Evolutionary conservation across 371 early-diverging fungal genomes (phyloP).

Genomic region (Nosema muscidifuracis): DNA sequence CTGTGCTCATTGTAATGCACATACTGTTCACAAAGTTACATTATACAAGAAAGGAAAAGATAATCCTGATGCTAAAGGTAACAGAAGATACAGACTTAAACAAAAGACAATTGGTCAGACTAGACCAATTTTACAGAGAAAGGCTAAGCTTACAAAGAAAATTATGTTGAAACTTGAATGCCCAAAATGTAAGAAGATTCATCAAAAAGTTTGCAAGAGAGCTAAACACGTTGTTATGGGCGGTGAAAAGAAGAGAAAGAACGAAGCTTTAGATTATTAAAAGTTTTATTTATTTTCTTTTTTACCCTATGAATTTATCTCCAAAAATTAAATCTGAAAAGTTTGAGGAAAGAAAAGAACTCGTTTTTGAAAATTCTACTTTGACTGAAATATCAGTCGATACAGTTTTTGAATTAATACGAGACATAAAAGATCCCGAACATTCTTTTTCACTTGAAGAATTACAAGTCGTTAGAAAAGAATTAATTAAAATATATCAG

Average conservation of each 20-base stretch:
- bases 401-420: slow-evolving; percentile 71
- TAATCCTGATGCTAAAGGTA: slow-evolving; percentile 86
- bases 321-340: slow-evolving; percentile 1
- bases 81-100: slow-evolving; percentile 73
- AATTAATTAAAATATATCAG: slow-evolving; percentile 37
- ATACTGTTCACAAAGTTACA: slow-evolving; percentile 93
- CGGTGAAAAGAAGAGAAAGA: slow-evolving; percentile 84
- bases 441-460: slow-evolving; percentile 66
- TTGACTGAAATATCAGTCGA: slow-evolving; percentile 22
- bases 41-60: slow-evolving; percentile 98
- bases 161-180: slow-evolving; percentile 93
- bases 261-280: slow-evolving; percentile 63
- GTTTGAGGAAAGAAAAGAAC: slow-evolving; percentile 7
- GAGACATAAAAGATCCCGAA: slow-evolving; percentile 94
- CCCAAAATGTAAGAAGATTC: slow-evolving; percentile 87
- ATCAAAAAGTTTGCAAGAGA: slow-evolving; percentile 84
- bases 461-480: slow-evolving; percentile 64
- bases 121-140: slow-evolving; percentile 79
- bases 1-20: slow-evolving; percentile 93
- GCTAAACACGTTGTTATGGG: slow-evolving; percentile 99
- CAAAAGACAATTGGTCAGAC: slow-evolving; percentile 90
- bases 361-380: slow-evolving; percentile 9
- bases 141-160: slow-evolving; percentile 79
- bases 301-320: slow-evolving; percentile 17
- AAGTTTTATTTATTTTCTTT: slow-evolving; percentile 23